phyloP scores from a whole-genome alignment of 345 rosid species.

The Populus pruinosa region DNA sequence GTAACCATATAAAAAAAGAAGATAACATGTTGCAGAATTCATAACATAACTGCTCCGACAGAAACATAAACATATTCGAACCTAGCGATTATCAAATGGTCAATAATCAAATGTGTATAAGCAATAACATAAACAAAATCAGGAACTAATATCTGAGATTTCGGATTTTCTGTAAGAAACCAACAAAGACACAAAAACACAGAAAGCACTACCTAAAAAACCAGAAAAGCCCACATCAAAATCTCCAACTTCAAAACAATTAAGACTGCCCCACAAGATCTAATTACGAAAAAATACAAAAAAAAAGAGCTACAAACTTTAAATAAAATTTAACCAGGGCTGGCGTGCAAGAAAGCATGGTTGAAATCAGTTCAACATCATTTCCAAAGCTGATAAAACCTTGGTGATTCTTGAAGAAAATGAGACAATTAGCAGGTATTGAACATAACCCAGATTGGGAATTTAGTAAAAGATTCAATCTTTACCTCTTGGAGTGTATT shows the following conservation, averaged over 20 bases:
- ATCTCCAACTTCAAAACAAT: background rate
- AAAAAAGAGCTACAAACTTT: background rate
- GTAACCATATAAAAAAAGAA: background rate
- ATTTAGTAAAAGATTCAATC: background rate
- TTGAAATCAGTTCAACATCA: background rate
- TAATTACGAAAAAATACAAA: background rate
- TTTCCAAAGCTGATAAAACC: background rate
- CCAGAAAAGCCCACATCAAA: background rate
- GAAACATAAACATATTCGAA: background rate
- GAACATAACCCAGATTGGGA: constrained; percentile 13
- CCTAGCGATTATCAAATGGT: background rate
- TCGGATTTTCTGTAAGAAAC: background rate
- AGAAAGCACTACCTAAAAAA: background rate
- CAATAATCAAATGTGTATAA: too few relatives aligned
- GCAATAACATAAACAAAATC: background rate
- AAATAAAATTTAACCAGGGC: background rate
- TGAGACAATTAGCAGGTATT: background rate
- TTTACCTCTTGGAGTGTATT: constrained; percentile 11
- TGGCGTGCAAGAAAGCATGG: background rate
- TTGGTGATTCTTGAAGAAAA: background rate
- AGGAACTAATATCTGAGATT: background rate
- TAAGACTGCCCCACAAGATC: background rate
- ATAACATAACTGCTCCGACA: background rate
- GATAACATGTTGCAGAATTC: background rate
- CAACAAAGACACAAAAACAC: background rate